These are phyloP conservation scores for Histomonas meleagridis DNA, from an alignment of 208 protist species.

Conservation along the genomic window DNA sequence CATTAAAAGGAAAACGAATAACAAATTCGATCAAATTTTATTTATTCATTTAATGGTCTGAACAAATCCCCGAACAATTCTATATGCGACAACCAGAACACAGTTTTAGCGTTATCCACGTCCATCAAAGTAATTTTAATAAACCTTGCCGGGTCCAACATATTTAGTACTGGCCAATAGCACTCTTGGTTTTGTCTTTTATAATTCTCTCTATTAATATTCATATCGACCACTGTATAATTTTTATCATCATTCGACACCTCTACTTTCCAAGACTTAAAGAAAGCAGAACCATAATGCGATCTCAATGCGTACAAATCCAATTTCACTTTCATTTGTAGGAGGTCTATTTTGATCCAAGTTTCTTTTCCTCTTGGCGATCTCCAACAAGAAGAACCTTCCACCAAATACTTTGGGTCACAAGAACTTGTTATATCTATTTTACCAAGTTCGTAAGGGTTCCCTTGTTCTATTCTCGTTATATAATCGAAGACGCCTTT, in stretches of 20 bases:
- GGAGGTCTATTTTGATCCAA: neutral
- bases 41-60: neutral
- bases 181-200: neutral
- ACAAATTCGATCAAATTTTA: no score
- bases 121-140: constrained; percentile 26
- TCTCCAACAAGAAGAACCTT: neutral
- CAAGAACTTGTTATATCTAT: neutral
- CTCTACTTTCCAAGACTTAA: neutral
- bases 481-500: neutral
- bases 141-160: neutral
- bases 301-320: neutral
- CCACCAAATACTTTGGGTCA: neutral
- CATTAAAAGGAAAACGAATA: no score
- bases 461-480: neutral
- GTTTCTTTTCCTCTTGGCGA: neutral
- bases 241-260: constrained; percentile 1
- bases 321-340: neutral
- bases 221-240: neutral
- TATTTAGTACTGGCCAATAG: neutral
- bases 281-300: neutral
- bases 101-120: neutral
- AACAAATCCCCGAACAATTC: neutral
- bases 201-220: neutral
- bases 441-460: neutral
- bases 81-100: neutral